Percentiles rank a stretch among this genome's conserved stretches.
phyloP scores from a whole-genome alignment of 768 basidiomycete species.

The Boletus rex-veris region DNA sequence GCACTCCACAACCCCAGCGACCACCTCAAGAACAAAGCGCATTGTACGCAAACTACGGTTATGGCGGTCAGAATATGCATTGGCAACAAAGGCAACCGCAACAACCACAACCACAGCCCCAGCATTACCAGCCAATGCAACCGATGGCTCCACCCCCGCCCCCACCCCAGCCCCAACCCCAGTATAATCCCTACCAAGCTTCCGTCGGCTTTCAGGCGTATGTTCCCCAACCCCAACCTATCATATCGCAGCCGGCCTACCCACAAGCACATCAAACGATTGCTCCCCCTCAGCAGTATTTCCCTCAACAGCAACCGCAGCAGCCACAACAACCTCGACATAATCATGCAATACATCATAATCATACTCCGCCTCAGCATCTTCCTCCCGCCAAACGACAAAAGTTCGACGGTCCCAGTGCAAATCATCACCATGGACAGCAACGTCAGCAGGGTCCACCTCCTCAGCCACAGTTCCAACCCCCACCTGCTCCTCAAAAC shows the following conservation, averaged over 20 bases:
- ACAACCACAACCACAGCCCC: conserved; percentile 44
- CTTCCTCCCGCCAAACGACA: conserved; percentile 91
- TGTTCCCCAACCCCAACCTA: conserved; percentile 58
- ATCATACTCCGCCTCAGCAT: conserved; percentile 72
- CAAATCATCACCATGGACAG: conserved; percentile 39
- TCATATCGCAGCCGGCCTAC: conserved; percentile 47
- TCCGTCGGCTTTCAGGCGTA: conserved; percentile 64
- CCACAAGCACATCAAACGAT: conserved; percentile 40
- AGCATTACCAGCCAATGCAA: conserved; percentile 48
- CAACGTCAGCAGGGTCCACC: conserved; percentile 39
- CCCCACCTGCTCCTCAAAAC: conserved; percentile 28
- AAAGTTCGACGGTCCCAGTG: conserved; percentile 77
- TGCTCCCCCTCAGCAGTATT: conserved; percentile 41
- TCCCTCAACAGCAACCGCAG: conserved; percentile 37
- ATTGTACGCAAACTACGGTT: conserved; percentile 89
- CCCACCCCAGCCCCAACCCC: conserved; percentile 55
- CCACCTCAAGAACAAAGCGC: conserved; percentile 78
- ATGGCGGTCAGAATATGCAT: conserved; percentile 62
- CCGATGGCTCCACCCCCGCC: conserved; percentile 49
- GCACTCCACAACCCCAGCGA: conserved; percentile 56
- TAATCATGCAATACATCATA: conserved; percentile 53
- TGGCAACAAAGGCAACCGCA: conserved; percentile 71
- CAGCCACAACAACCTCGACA: conserved; percentile 44
- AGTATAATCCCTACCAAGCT: conserved; percentile 76
- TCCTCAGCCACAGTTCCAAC: conserved; percentile 61